Evolutionary conservation across 257 asterid species (phyloP).

Genomic region (Haberlea rhodopensis): DNA sequence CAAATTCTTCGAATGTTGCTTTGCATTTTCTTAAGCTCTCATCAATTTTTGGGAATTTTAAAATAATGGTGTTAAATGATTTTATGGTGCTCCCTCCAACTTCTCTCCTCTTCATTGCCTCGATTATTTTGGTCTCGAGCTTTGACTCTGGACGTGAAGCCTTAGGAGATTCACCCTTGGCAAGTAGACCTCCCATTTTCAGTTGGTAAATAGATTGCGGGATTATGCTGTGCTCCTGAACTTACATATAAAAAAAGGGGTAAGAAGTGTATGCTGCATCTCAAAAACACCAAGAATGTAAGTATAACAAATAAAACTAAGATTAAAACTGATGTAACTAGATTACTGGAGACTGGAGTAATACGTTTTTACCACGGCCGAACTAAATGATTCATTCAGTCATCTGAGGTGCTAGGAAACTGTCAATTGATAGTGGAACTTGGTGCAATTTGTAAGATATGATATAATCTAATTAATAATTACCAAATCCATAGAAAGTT

Average conservation of each 20-base stretch:
- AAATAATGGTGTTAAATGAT: slow-evolving; percentile 71
- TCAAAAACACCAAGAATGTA: neutral
- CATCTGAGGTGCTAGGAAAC: too few species aligned
- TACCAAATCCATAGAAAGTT: neutral
- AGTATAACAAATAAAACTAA: neutral
- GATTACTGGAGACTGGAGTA: too few species aligned
- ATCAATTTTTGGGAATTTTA: slow-evolving; percentile 82
- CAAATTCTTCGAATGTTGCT: slow-evolving; percentile 62
- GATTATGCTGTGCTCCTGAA: slow-evolving; percentile 17
- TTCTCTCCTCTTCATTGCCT: slow-evolving; percentile 71
- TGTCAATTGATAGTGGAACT: too few species aligned
- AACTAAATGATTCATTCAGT: too few species aligned
- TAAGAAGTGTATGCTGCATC: neutral
- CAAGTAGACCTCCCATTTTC: slow-evolving; percentile 70
- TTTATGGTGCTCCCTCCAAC: slow-evolving; percentile 56
- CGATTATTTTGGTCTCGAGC: slow-evolving; percentile 67
- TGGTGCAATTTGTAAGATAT: too few species aligned
- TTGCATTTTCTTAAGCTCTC: slow-evolving; percentile 75
- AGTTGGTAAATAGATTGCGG: slow-evolving; percentile 5
- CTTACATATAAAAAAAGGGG: neutral
- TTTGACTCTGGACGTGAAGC: slow-evolving; percentile 58
- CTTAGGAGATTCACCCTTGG: slow-evolving; percentile 48
- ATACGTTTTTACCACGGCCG: too few species aligned
- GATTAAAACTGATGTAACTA: neutral
- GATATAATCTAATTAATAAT: too few species aligned